Conservation (phyloP, 495 filamentous ascomycete species). For the Tuber borchii region DNA sequence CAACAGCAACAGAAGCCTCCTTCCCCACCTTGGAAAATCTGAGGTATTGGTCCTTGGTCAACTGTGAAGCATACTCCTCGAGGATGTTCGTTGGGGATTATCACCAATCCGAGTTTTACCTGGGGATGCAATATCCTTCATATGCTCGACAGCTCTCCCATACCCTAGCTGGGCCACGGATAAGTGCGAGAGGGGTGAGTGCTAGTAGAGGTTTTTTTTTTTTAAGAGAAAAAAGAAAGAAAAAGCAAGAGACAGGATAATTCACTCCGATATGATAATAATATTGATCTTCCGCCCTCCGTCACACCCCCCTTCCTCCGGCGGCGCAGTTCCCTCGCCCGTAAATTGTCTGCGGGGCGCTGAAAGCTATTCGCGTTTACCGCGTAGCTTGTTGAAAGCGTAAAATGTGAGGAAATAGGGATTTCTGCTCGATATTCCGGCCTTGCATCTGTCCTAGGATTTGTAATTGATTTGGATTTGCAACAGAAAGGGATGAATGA, state of each 20-base stretch:
- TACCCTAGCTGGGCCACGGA: neutral
- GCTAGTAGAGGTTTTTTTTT: neutral
- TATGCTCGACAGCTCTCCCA: neutral
- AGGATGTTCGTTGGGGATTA: neutral
- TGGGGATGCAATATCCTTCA: neutral
- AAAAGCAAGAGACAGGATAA: neutral
- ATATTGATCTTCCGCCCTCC: neutral
- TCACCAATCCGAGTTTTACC: neutral
- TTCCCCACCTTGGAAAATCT: neutral
- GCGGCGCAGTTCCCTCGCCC: neutral
- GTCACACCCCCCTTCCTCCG: neutral
- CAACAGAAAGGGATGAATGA: neutral
- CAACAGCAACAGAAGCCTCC: constrained; percentile 4
- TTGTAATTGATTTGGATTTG: neutral
- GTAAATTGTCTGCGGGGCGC: neutral
- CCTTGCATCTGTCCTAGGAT: neutral
- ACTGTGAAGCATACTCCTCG: neutral
- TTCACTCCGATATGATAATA: neutral
- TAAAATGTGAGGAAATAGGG: neutral
- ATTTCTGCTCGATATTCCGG: neutral
- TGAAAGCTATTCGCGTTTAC: neutral
- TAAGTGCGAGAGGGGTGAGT: neutral
- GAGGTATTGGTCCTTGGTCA: neutral
- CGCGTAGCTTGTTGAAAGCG: neutral
- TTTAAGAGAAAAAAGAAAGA: neutral